phyloP scores from a whole-genome alignment of 2,329 filamentous ascomycete genomes.

The Pseudogymnoascus sp. region DNA sequence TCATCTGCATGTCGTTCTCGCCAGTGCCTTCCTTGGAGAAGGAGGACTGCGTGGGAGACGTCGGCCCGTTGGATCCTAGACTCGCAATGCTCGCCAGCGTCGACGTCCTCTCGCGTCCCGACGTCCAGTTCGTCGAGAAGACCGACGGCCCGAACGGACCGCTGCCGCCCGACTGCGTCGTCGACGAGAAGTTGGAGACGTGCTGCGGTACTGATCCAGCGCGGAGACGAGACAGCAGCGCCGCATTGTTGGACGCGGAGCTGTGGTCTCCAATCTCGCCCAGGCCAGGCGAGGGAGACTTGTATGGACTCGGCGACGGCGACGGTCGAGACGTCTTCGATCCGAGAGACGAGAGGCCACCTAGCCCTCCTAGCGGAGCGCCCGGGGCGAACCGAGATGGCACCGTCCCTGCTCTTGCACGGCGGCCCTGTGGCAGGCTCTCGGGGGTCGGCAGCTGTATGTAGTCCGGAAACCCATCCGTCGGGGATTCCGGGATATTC shows the following conservation, averaged over 20 bases:
- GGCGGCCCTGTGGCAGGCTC: conserved; percentile 58
- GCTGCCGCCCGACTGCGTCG: conserved; percentile 40
- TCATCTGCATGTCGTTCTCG: conserved; percentile 79
- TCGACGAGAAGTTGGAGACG: conserved; percentile 52
- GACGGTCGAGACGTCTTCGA: conserved; percentile 78
- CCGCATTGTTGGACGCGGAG: conserved; percentile 50
- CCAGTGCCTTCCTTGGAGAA: conserved; percentile 78
- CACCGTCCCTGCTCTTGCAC: conserved; percentile 88
- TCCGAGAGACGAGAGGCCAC: conserved; percentile 43
- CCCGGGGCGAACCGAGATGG: conserved; percentile 86
- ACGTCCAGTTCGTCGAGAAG: conserved; percentile 80
- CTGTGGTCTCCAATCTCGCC: conserved; percentile 36
- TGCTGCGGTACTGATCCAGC: conserved; percentile 93
- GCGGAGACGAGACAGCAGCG: conserved; percentile 73
- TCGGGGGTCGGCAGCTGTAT: conserved; percentile 61
- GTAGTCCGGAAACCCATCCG: conserved; percentile 91
- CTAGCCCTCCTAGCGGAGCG: conserved; percentile 47
- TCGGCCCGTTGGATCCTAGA: conserved; percentile 81
- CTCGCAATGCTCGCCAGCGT: conserved; percentile 78
- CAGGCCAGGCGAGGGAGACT: conserved; percentile 53
- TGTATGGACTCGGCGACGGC: conserved; percentile 80
- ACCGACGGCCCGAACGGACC: conserved; percentile 82
- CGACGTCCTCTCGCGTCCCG: conserved; percentile 71
- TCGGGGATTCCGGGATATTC: conserved; percentile 94
- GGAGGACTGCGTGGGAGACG: conserved; percentile 76